Evolutionary conservation across 768 basidiomycete species (phyloP).

Genomic region (Boletus sp.): DNA sequence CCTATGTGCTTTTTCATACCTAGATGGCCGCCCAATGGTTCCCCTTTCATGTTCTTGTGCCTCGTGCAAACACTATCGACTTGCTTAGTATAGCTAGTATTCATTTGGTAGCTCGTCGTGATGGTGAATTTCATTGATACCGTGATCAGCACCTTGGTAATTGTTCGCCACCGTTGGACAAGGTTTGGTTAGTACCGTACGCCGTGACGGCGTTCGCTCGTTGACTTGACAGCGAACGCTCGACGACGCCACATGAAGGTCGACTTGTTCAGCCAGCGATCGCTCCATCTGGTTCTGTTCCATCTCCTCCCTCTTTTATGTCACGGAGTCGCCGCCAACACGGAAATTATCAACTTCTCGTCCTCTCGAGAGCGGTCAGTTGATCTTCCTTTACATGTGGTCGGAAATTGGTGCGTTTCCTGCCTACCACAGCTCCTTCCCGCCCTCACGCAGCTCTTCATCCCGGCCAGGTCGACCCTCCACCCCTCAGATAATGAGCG

Average conservation of each 20-base stretch:
- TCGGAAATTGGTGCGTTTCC: slow-evolving; percentile 32
- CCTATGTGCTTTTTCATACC: slow-evolving; percentile 2
- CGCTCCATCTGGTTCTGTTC: slow-evolving; percentile 14
- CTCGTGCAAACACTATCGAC: slow-evolving; percentile 15
- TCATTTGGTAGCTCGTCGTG: slow-evolving; percentile 14
- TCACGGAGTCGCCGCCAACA: slow-evolving; percentile 47
- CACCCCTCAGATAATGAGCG: slow-evolving; percentile 31
- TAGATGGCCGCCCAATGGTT: slow-evolving; percentile 20
- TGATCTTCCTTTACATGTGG: slow-evolving; percentile 15
- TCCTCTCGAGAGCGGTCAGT: slow-evolving; percentile 25
- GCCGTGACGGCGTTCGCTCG: slow-evolving; percentile 9
- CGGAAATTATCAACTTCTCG: slow-evolving; percentile 63
- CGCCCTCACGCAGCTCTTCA: neutral
- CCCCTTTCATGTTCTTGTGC: slow-evolving; percentile 8
- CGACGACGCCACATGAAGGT: slow-evolving; percentile 18
- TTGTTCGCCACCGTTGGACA: neutral
- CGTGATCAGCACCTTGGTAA: slow-evolving; percentile 6
- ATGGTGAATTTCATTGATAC: slow-evolving; percentile 17
- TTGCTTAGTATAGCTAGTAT: neutral
- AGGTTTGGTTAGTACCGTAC: neutral
- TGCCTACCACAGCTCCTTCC: slow-evolving; percentile 15
- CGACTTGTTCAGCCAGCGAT: slow-evolving; percentile 9
- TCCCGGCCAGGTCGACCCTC: slow-evolving; percentile 40
- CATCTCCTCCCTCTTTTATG: slow-evolving; percentile 19
- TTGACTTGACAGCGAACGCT: slow-evolving; percentile 17